Conservation (phyloP, 2,329 filamentous ascomycete species). For the Microcera coccophila region DNA sequence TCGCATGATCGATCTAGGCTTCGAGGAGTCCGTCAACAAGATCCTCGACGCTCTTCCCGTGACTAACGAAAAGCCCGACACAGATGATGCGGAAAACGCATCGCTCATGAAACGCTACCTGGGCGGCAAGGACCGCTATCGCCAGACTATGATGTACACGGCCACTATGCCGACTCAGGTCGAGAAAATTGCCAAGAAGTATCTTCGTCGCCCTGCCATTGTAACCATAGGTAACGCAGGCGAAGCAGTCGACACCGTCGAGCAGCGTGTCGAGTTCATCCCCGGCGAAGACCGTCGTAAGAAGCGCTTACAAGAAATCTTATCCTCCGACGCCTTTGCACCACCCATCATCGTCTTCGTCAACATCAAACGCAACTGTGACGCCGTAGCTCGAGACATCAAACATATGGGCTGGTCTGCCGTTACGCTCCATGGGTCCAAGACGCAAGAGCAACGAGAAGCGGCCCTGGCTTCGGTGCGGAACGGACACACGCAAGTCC, state of each 20-base stretch:
- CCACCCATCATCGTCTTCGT: constrained; percentile 98
- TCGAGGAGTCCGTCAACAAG: constrained; percentile 96
- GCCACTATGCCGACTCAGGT: constrained; percentile 93
- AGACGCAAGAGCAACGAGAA: constrained; percentile 97
- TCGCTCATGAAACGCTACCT: constrained; percentile 79
- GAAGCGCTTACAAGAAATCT: constrained; percentile 89
- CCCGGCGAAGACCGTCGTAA: constrained; percentile 91
- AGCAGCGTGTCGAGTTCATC: constrained; percentile 92
- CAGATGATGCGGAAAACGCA: constrained; percentile 82
- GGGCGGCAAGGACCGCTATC: constrained; percentile 72
- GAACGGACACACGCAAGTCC: constrained; percentile 73
- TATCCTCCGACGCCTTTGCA: constrained; percentile 72
- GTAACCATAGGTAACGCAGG: constrained; percentile 92
- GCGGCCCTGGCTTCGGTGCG: constrained; percentile 83
- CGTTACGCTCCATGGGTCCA: constrained; percentile 89
- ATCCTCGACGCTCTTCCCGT: constrained; percentile 93
- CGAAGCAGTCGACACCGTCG: constrained; percentile 95
- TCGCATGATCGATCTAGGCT: constrained; percentile 97
- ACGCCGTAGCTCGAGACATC: constrained; percentile 89
- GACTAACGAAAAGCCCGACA: constrained; percentile 90
- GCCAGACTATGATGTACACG: constrained; percentile 99
- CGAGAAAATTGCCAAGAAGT: constrained; percentile 95
- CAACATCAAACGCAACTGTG: constrained; percentile 99
- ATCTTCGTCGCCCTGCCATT: constrained; percentile 85
- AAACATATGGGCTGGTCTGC: constrained; percentile 87